A percentile compares a stretch with the other conserved stretches of the same genome.
Evolutionary conservation across 78 protist species (phyloP).

Genomic region (Pirum gemmata): DNA sequence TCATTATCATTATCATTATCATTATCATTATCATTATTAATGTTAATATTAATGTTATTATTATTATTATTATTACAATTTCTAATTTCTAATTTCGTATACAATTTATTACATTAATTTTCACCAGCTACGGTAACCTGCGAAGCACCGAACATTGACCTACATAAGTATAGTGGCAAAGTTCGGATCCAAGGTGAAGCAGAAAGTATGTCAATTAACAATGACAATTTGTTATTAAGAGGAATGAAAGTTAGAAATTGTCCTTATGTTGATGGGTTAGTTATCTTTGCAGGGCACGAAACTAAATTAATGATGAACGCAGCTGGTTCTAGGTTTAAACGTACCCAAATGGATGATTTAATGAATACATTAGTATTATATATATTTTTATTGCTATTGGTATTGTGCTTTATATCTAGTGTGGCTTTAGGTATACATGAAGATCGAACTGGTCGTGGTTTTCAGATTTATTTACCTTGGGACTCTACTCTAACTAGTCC

Average conservation of each 20-base stretch:
- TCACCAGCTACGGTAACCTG: not conserved
- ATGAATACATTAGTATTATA: no score
- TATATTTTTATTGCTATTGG: no score
- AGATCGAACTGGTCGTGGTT: not conserved
- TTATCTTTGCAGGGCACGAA: slow-evolving; percentile 77
- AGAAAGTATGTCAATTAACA: not conserved
- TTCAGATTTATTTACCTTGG: slow-evolving; percentile 9
- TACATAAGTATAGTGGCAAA: not conserved
- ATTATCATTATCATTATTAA: no score
- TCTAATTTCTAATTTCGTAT: no score
- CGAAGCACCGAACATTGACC: not conserved
- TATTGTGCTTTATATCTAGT: no score
- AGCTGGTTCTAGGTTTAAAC: slow-evolving; percentile 21
- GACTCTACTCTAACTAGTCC: slow-evolving; percentile 1
- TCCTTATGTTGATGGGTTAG: slow-evolving; percentile 67
- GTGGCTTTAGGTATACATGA: no score
- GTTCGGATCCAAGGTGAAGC: not conserved
- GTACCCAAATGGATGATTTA: not conserved
- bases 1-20: no score
- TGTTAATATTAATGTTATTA: no score
- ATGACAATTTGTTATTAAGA: no score
- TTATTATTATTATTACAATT: no score
- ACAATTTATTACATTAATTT: no score
- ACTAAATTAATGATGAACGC: slow-evolving; percentile 70
- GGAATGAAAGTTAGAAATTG: slow-evolving; percentile 74